These are phyloP conservation scores for Ordospora colligata DNA, from an alignment of 371 early-diverging fungal species.

Conservation along the genomic window DNA sequence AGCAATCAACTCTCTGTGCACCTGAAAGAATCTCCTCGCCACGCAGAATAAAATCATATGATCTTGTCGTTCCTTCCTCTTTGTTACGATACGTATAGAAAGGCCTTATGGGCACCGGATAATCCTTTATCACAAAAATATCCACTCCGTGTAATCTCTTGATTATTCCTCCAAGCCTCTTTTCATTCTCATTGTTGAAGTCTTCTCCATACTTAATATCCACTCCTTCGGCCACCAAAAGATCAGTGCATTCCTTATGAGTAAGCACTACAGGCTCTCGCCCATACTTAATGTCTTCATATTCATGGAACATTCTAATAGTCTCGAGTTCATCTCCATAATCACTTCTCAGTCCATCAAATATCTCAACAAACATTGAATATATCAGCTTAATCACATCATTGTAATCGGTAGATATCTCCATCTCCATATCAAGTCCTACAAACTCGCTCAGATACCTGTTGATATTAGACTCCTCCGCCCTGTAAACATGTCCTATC, in stretches of 20 bases:
- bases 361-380: constrained; percentile 78
- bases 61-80: constrained; percentile 71
- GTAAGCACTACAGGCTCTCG: constrained; percentile 75
- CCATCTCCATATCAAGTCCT: constrained; percentile 98
- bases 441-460: constrained; percentile 98
- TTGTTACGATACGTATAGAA: constrained; percentile 96
- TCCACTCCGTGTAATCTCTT: constrained; percentile 87
- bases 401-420: constrained; percentile 89
- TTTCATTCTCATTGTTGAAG: constrained; percentile 76
- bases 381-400: constrained; percentile 83
- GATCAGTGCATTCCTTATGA: constrained; percentile 77
- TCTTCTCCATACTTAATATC: constrained; percentile 72
- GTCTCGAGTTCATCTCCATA: constrained; percentile 73
- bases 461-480: constrained; percentile 93
- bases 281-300: constrained; percentile 75
- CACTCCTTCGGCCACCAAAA: constrained; percentile 74
- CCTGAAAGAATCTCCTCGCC: constrained; percentile 98
- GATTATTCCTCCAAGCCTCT: constrained; percentile 78
- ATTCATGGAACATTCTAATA: constrained; percentile 78
- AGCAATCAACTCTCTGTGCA: constrained; percentile 93
- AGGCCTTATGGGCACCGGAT: constrained; percentile 85
- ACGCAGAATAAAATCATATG: constrained; percentile 98
- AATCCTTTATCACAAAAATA: constrained; percentile 96
- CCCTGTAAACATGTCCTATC: constrained; percentile 97
- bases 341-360: constrained; percentile 71